phyloP scores from a whole-genome alignment of 371 early-diverging fungal genomes.

The Syncephalis fuscata region DNA sequence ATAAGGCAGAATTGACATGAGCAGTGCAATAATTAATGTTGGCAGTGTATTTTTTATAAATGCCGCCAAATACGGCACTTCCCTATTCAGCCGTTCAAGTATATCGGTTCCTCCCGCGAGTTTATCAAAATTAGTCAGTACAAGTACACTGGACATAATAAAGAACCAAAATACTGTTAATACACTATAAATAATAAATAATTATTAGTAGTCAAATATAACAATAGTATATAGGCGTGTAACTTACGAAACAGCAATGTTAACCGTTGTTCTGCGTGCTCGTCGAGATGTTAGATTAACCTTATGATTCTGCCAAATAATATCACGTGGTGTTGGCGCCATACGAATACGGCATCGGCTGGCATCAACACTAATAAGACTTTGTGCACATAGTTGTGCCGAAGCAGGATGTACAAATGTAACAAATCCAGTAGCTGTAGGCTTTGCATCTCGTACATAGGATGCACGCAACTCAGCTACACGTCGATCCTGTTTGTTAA shows the following conservation, averaged over 20 bases:
- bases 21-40: constrained; percentile 35
- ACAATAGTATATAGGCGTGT: too few relatives aligned
- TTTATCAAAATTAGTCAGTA: not conserved
- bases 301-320: constrained; percentile 73
- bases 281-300: constrained; percentile 25
- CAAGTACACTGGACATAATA: constrained; percentile 17
- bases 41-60: constrained; percentile 47
- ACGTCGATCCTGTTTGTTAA: constrained; percentile 16
- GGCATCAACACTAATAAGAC: constrained; percentile 36
- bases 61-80: constrained; percentile 20
- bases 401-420: constrained; percentile 32
- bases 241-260: constrained; percentile 34
- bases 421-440: constrained; percentile 38
- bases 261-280: constrained; percentile 26
- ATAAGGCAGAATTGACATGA: constrained; percentile 44
- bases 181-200: too few relatives aligned
- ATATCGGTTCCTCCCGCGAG: too few relatives aligned
- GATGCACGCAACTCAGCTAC: constrained; percentile 7
- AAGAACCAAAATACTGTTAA: constrained; percentile 51
- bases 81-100: too few relatives aligned
- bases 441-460: constrained; percentile 17
- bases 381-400: constrained; percentile 37
- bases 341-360: constrained; percentile 46
- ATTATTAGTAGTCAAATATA: too few relatives aligned
- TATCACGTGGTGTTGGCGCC: constrained; percentile 86